Evolutionary conservation across 2,329 filamentous ascomycete species (phyloP).

Genomic region (Simplicillium aogashimaense): DNA sequence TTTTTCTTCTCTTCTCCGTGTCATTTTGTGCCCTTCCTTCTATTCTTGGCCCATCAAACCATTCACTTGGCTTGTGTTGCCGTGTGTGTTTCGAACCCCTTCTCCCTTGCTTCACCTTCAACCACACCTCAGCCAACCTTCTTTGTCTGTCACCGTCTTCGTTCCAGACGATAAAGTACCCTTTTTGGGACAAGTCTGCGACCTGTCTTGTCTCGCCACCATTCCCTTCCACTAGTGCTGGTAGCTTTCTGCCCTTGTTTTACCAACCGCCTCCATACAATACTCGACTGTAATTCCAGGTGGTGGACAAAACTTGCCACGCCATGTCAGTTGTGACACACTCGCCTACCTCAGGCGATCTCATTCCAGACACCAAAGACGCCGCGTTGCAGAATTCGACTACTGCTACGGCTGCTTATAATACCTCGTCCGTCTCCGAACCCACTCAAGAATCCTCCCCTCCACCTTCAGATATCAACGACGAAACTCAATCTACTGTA

Average conservation of each 20-base stretch:
- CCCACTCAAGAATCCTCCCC: not conserved
- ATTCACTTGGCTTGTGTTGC: too few species aligned
- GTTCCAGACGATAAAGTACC: not conserved
- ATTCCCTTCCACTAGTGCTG: not conserved
- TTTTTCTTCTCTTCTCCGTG: too few species aligned
- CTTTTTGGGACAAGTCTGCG: not conserved
- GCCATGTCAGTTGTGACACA: too few species aligned
- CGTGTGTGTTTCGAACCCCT: too few species aligned
- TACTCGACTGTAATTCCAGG: too few species aligned
- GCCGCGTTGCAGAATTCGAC: not conserved
- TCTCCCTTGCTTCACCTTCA: too few species aligned
- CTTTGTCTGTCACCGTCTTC: too few species aligned
- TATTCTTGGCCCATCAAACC: too few species aligned
- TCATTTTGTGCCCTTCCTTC: too few species aligned
- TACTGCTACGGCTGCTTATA: not conserved
- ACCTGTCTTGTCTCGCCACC: not conserved
- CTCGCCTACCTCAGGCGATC: not conserved
- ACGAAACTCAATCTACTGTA: not conserved
- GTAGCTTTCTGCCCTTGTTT: not conserved
- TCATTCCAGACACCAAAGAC: not conserved
- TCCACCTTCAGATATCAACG: not conserved
- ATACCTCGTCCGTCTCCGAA: not conserved
- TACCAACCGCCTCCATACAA: not conserved
- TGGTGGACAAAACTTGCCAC: too few species aligned
- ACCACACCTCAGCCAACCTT: too few species aligned